Base-by-base conservation (phyloP, 2,329 filamentous ascomycete genomes). In the Alternaria dauci region DNA sequence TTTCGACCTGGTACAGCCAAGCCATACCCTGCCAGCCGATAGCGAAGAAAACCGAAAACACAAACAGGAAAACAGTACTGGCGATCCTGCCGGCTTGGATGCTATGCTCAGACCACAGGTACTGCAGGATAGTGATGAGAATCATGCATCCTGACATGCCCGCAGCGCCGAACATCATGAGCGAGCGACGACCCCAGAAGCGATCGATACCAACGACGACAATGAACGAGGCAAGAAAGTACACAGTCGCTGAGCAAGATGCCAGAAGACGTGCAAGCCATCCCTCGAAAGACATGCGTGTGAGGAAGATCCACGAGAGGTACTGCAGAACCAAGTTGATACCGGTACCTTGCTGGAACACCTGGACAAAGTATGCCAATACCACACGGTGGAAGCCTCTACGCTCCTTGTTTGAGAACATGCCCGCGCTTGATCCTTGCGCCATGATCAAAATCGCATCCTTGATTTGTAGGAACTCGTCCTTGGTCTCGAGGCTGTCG, bases 41-140 rank as follows among this genome's bases (percentile, higher is more conserved):
- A 59, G 92, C 93, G 76, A 96, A 96, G 85, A 90, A 95, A 84
- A 92, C 92, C 82, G 96, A 93, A 84, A 93, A 95, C 81, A 94
- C 90, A 81, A 90, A 91, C 74, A 96, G 93, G 81, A 96, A 94
- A 59, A 96, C 76, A 0, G 80, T 77, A 20, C 80, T 77, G 5
- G 72, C 74, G 32, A 80, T 75, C 14, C 78, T 76, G n/a, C 68
- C 68, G 3, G 66, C 63, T 2, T 57, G 43, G 16, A 67, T 60
- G 2, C 50, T 42, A 3, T 65, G 62, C 18, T 66, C 67, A 3
- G 65, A 62, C 69, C 69, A 71, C 9, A 76, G 52, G 26, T 72
- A 74, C 20, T 71, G 67, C 34, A 70, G 54, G 4, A 72, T 62
- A 7, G 75, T 70, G 5, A 78, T 57, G 3, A 78, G 59, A 4